Percentiles rank a stretch among this genome's conserved stretches.
These are phyloP conservation scores for Noccaea caerulescens DNA, from an alignment of 345 rosid genomes.

Conservation along the genomic window DNA sequence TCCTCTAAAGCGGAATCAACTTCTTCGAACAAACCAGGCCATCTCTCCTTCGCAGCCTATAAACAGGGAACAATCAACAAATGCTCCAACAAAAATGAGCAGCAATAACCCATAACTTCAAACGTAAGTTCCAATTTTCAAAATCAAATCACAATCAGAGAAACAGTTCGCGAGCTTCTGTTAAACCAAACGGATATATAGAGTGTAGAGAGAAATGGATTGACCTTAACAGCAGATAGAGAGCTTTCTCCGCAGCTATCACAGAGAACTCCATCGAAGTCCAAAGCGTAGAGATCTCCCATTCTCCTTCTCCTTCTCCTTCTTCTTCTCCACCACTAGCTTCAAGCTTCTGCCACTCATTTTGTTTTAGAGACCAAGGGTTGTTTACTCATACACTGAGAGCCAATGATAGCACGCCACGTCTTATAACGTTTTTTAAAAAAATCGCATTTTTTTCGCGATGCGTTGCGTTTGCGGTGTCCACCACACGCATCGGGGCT, in stretches of 20 bases:
- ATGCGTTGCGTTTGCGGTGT: conserved; percentile 25
- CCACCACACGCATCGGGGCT: not conserved
- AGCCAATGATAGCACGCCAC: conserved; percentile 14
- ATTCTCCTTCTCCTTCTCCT: conserved; percentile 29
- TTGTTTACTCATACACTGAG: not conserved
- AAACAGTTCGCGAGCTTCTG: conserved; percentile 9
- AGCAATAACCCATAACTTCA: not conserved
- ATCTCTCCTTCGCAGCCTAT: conserved; percentile 85
- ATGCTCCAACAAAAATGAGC: not conserved
- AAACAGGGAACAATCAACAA: conserved; percentile 1
- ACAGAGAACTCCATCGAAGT: conserved; percentile 94
- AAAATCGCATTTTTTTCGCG: not conserved
- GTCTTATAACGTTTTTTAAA: not conserved
- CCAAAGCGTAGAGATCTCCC: conserved; percentile 89
- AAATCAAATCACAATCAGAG: not conserved
- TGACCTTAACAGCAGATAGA: conserved; percentile 89
- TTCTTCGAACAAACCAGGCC: conserved; percentile 70
- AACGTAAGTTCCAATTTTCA: not conserved
- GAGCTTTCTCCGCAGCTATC: conserved; percentile 98
- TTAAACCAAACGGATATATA: not conserved
- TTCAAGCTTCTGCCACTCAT: conserved; percentile 37
- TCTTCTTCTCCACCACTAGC: not conserved
- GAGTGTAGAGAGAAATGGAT: not conserved
- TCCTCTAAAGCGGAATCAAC: conserved; percentile 68
- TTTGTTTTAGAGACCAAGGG: not conserved